phyloP scores from a whole-genome alignment of 2,329 filamentous ascomycete species.

The Epicoccum sorghinum region DNA sequence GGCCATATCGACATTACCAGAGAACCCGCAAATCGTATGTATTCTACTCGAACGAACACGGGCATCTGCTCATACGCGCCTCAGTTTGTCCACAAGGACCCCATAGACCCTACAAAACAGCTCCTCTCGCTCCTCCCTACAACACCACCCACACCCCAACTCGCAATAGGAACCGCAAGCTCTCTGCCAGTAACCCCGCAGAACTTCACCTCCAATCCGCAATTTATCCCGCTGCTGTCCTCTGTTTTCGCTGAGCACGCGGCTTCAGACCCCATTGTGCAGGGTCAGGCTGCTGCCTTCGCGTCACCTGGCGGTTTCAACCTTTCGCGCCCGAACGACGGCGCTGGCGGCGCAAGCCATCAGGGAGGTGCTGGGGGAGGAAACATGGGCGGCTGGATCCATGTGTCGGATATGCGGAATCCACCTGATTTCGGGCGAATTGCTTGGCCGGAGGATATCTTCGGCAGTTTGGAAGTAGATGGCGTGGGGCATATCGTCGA shows the following conservation, averaged over 20 bases:
- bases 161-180: constrained; percentile 62
- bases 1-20: constrained; percentile 49
- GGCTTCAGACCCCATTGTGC: constrained; percentile 60
- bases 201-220: constrained; percentile 61
- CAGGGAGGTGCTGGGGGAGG: constrained; percentile 65
- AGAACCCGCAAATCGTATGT: constrained; percentile 51
- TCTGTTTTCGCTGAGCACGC: constrained; percentile 62
- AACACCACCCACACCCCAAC: constrained; percentile 57
- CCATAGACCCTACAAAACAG: constrained; percentile 47
- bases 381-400: constrained; percentile 66
- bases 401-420: constrained; percentile 65
- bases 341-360: constrained; percentile 62
- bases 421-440: constrained; percentile 70
- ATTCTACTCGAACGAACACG: not conserved
- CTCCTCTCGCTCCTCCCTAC: constrained; percentile 64
- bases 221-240: constrained; percentile 63
- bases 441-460: constrained; percentile 70
- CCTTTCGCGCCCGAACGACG: constrained; percentile 51
- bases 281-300: constrained; percentile 65
- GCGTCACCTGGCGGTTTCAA: constrained; percentile 63
- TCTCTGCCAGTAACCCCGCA: constrained; percentile 62
- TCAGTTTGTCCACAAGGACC: constrained; percentile 59
- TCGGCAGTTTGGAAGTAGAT: constrained; percentile 69
- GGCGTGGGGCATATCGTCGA: constrained; percentile 61
- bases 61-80: constrained; percentile 3